phyloP scores from a whole-genome alignment of 495 filamentous ascomycete genomes.

The Staphylotrichum longicolle region DNA sequence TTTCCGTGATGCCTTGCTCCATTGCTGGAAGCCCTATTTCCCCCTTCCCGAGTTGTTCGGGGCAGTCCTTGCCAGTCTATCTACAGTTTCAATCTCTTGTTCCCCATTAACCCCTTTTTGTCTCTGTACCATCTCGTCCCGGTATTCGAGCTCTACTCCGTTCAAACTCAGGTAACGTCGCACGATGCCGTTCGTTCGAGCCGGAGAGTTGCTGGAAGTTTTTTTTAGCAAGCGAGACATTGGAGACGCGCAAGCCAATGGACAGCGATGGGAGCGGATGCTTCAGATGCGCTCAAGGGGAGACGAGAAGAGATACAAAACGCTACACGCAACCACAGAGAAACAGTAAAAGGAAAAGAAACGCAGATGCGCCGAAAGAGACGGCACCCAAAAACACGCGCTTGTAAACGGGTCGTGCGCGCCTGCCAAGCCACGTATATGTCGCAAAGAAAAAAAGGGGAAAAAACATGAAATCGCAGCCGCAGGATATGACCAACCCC shows the following conservation, averaged over 20 bases:
- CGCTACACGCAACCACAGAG: constrained; percentile 4
- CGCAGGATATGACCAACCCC: constrained; percentile 17
- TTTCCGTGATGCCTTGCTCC: constrained; percentile 3
- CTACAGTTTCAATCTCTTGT: neutral
- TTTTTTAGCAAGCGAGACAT: constrained; percentile 12
- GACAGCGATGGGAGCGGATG: neutral
- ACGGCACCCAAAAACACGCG: neutral
- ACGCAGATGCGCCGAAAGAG: neutral
- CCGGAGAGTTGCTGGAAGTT: constrained; percentile 4
- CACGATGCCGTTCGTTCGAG: constrained; percentile 1
- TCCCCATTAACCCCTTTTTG: neutral
- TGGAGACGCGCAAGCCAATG: constrained; percentile 5
- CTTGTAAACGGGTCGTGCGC: neutral
- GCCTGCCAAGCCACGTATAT: neutral
- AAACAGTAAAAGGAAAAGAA: neutral
- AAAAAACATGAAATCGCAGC: constrained; percentile 5
- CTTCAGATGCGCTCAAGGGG: constrained; percentile 8
- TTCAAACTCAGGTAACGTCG: neutral
- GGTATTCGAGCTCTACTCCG: neutral
- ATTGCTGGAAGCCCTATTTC: constrained; percentile 7
- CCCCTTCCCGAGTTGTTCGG: neutral
- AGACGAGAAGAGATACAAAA: neutral
- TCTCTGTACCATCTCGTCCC: too few species aligned
- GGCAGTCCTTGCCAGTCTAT: constrained; percentile 8
- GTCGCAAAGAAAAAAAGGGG: constrained; percentile 4